Base-by-base conservation (phyloP, 106 monocot species). In the Acorus gramineus region DNA sequence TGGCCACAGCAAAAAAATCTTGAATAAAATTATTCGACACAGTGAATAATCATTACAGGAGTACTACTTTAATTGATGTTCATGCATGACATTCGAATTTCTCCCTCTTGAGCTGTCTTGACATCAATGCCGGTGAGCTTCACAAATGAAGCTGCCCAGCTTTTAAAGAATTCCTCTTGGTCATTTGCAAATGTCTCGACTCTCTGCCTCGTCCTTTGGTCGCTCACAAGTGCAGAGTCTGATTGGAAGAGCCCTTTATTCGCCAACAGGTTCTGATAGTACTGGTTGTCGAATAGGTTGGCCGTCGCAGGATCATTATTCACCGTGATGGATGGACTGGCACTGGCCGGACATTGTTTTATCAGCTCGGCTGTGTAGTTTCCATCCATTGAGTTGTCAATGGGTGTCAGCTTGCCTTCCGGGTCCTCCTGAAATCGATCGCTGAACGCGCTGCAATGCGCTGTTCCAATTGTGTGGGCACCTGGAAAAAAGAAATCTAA, bases 71-170 rank as follows among this genome's bases (percentile, higher is more conserved):
- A 28, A 28, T 28, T 28, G 28, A 28, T 28, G 28, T 28, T 28
- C 28, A 28, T 44, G 46, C 75, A 76, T 2, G 74, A 66, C 8
- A 7, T 11, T 8, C 78, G 46, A 14, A 93, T 74, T 71, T 84
- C 93, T 11, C 93, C 89, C 42, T 86, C 70, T 2, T 56, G 61
- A 8, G 77, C 89, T 3, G 86, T 89, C 74, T 81, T 93, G 28
- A 84, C 93, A 5, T 65, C 85, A 65, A 89, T 14, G 62, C 60
- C 59, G 1, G 79, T 56, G 42, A 93, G 73, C 70, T 54, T 83
- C 58, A 86, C 61, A 55, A 89, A 93, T 3, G 93, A 89, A 53
- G 74, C 72, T 9, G 48, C 77, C 89, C 93, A 93, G 69, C 75
- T 63, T 3, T 43, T 14, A 59, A 93, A 89, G 68, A 93, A 93